A percentile compares a stretch with the other conserved stretches of the same genome.
Conservation (phyloP, 352 stramenopile species). For the Phytophthora capsici region DNA sequence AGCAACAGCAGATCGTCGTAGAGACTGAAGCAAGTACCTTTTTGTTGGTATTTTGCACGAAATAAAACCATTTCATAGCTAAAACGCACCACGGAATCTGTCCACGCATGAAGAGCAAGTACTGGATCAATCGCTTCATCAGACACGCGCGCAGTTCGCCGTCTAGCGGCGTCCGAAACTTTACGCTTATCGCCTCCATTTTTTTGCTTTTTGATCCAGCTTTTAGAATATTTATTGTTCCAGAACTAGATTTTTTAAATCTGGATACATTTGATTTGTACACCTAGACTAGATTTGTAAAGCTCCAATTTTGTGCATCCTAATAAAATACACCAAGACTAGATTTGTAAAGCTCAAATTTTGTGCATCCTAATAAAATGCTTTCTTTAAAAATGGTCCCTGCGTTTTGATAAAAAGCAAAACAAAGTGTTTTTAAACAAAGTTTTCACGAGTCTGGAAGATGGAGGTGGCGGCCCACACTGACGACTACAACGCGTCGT, state of each 20-base stretch:
- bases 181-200: slow-evolving; percentile 28
- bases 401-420: no score
- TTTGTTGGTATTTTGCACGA: not conserved
- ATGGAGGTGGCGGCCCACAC: slow-evolving; percentile 80
- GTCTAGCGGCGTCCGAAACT: slow-evolving; percentile 56
- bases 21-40: slow-evolving; percentile 38
- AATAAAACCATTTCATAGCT: not conserved
- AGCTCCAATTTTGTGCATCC: no score
- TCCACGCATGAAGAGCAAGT: slow-evolving; percentile 68
- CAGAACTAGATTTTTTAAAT: no score
- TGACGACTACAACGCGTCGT: slow-evolving; percentile 90
- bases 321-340: no score
- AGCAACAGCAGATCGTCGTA: slow-evolving; percentile 60
- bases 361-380: no score
- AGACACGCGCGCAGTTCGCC: slow-evolving; percentile 49
- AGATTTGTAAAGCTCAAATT: no score
- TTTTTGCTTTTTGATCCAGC: not conserved
- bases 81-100: slow-evolving; percentile 67
- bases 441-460: no score
- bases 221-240: no score
- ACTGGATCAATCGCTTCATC: slow-evolving; percentile 47
- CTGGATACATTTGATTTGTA: no score
- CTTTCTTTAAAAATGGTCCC: no score
- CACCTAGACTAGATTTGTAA: no score
- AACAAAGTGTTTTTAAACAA: no score